Percentiles rank a stretch among this genome's conserved stretches.
Evolutionary conservation across 768 basidiomycete genomes (phyloP).

Genomic region (Leccinum variicolor): DNA sequence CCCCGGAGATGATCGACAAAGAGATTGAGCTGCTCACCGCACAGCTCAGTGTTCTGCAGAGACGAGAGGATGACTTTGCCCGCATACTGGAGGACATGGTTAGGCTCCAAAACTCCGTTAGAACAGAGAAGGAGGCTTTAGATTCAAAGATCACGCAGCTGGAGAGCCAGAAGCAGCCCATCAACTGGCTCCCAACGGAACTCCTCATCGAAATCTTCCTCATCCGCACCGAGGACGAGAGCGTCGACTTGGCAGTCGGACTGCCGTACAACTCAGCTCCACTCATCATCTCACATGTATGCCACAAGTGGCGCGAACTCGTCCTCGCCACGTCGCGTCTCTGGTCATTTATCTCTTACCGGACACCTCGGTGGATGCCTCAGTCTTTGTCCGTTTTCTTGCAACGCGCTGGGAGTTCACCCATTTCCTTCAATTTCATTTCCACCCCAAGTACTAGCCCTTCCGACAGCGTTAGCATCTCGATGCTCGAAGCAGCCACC

Average conservation of each 20-base stretch:
- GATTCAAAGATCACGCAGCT: conserved; percentile 32
- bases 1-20: conserved; percentile 29
- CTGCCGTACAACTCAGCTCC: conserved; percentile 33
- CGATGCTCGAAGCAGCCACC: conserved; percentile 16
- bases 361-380: conserved; percentile 22
- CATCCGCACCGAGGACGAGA: conserved; percentile 25
- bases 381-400: conserved; percentile 30
- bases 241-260: conserved; percentile 20
- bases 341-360: conserved; percentile 41
- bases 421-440: conserved; percentile 36
- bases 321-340: conserved; percentile 41
- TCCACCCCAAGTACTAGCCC: conserved; percentile 12
- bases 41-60: conserved; percentile 35
- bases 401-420: conserved; percentile 33
- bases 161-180: conserved; percentile 41
- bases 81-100: conserved; percentile 40
- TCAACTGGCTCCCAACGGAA: conserved; percentile 51
- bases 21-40: conserved; percentile 37
- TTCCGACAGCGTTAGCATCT: conserved; percentile 11
- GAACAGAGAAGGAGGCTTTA: conserved; percentile 32
- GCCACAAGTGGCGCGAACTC: conserved; percentile 46
- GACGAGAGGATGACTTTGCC: conserved; percentile 39
- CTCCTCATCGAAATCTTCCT: conserved; percentile 45
- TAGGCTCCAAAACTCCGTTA: conserved; percentile 34
- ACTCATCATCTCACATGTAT: conserved; percentile 46